These are phyloP conservation scores for Elasticomyces elasticus DNA, from an alignment of 495 filamentous ascomycete genomes.

Conservation along the genomic window DNA sequence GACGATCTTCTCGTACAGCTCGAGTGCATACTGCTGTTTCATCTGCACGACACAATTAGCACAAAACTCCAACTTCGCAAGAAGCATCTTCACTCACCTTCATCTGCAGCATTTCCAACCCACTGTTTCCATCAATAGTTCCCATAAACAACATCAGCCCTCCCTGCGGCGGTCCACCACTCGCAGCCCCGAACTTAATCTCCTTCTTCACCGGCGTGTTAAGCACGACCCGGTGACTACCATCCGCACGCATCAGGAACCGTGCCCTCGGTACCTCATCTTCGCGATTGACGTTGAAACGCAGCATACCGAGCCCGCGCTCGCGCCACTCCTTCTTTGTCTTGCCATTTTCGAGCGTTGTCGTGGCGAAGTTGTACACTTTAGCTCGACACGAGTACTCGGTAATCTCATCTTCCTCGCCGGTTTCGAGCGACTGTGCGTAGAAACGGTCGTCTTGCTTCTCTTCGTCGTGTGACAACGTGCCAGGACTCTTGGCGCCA, in stretches of 20 bases:
- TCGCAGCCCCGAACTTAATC: constrained; percentile 56
- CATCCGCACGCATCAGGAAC: constrained; percentile 80
- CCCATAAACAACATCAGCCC: constrained; percentile 42
- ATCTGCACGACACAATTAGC: constrained; percentile 17
- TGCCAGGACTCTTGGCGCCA: constrained; percentile 23
- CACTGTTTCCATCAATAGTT: constrained; percentile 15
- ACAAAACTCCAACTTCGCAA: background rate
- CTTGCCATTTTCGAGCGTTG: constrained; percentile 6
- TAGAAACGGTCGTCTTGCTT: constrained; percentile 58
- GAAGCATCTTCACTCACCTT: constrained; percentile 45
- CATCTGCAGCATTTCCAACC: constrained; percentile 41
- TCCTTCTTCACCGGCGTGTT: constrained; percentile 67
- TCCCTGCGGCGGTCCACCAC: constrained; percentile 40
- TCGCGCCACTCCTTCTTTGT: constrained; percentile 71
- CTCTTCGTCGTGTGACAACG: constrained; percentile 36
- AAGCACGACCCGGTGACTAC: constrained; percentile 72
- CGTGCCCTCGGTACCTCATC: constrained; percentile 36
- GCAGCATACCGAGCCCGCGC: constrained; percentile 69
- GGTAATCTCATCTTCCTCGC: constrained; percentile 56
- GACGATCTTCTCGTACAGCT: constrained; percentile 24
- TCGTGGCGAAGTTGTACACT: constrained; percentile 55
- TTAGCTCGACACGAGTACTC: constrained; percentile 61
- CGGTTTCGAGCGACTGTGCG: constrained; percentile 63
- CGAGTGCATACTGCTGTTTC: constrained; percentile 16
- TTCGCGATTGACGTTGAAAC: constrained; percentile 59